These are phyloP conservation scores for Platanus orientalis DNA, from an alignment of 164 flowering plant genomes.

Conservation along the genomic window DNA sequence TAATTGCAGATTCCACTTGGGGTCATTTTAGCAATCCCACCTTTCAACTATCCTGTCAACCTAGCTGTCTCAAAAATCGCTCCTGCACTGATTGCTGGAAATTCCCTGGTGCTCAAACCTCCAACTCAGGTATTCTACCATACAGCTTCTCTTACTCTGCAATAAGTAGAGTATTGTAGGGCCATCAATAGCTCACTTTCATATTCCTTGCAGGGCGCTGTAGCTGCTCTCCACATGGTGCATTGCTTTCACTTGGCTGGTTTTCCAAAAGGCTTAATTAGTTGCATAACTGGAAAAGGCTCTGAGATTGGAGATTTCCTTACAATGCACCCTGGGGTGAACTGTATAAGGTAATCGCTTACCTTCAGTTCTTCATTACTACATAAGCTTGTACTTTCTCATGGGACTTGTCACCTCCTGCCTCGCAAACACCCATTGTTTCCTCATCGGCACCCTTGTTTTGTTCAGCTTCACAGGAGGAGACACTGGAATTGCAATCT, in stretches of 20 bases:
- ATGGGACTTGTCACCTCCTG: not conserved
- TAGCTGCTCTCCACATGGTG: conserved; percentile 91
- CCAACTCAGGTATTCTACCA: conserved; percentile 84
- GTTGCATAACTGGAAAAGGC: conserved; percentile 93
- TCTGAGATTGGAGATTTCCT: conserved; percentile 98
- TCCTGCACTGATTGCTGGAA: conserved; percentile 95
- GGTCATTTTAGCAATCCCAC: conserved; percentile 92
- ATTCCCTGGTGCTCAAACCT: conserved; percentile 92
- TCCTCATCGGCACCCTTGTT: not conserved
- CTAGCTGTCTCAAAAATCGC: conserved; percentile 95
- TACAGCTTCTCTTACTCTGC: not conserved
- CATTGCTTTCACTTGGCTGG: conserved; percentile 99
- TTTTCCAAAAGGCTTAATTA: conserved; percentile 94
- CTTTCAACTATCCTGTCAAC: conserved; percentile 96
- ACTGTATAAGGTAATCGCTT: conserved; percentile 76
- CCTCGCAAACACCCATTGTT: too few species aligned
- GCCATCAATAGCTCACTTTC: not conserved
- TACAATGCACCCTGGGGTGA: conserved; percentile 94
- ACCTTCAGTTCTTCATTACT: not conserved
- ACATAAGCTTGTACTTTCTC: not conserved
- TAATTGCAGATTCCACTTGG: conserved; percentile 88
- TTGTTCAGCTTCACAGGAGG: conserved; percentile 88
- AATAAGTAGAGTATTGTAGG: not conserved
- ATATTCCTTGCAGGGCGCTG: conserved; percentile 66
- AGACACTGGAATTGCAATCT: conserved; percentile 91